These are phyloP conservation scores for Pythium phragmiticola DNA, from an alignment of 352 stramenopile genomes.

Conservation along the genomic window DNA sequence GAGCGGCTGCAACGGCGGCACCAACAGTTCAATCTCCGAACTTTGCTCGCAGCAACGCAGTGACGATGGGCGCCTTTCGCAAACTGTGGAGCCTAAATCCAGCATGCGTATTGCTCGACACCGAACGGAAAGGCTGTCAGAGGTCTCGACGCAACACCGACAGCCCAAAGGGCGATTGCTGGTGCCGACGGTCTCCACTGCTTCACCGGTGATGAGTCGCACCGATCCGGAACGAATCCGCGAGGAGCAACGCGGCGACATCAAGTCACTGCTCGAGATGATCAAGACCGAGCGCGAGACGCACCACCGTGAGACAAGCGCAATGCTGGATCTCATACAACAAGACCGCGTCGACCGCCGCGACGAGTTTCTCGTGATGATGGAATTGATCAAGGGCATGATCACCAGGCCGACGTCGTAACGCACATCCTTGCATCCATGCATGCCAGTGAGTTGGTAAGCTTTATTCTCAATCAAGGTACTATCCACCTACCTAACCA, in stretches of 20 bases:
- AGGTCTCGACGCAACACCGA: neutral
- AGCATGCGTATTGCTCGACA: no score
- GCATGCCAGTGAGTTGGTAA: no score
- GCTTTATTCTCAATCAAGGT: no score
- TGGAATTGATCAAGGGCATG: neutral
- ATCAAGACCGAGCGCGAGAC: neutral
- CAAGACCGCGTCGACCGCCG: slow-evolving; percentile 1
- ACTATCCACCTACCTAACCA: no score
- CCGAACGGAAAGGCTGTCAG: no score
- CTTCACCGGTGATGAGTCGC: no score
- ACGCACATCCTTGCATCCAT: no score
- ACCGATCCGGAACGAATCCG: neutral
- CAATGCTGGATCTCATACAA: slow-evolving; percentile 1
- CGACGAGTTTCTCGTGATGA: slow-evolving; percentile 1
- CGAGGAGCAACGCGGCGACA: neutral
- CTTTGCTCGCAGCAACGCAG: neutral
- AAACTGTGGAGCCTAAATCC: no score
- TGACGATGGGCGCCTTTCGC: no score
- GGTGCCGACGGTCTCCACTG: neutral
- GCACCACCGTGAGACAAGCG: neutral
- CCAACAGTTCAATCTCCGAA: neutral
- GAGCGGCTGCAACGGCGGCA: neutral
- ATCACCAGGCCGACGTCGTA: neutral
- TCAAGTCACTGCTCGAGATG: slow-evolving; percentile 2
- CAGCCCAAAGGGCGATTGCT: neutral